These are phyloP conservation scores for Cladosporium sphaerospermum DNA, from an alignment of 2,329 filamentous ascomycete genomes.

Conservation along the genomic window DNA sequence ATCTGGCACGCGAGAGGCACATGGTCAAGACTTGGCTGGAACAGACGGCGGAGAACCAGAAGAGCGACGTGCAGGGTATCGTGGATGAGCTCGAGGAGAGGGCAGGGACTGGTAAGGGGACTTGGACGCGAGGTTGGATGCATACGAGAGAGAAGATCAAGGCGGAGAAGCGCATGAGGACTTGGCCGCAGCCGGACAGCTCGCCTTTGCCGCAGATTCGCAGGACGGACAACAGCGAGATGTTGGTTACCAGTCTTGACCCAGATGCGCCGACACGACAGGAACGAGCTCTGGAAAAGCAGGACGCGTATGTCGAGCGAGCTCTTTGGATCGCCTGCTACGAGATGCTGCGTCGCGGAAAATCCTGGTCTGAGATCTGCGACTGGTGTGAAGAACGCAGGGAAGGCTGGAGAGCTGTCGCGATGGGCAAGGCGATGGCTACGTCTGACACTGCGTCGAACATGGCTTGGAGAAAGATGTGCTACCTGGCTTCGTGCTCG, in stretches of 20 bases:
- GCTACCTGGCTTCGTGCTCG: constrained; percentile 62
- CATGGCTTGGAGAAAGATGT: constrained; percentile 64
- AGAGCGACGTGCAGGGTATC: constrained; percentile 67
- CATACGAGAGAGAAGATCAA: constrained; percentile 89
- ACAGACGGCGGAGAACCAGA: constrained; percentile 60
- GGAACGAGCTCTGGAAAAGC: constrained; percentile 64
- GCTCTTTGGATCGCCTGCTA: constrained; percentile 93
- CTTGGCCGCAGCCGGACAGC: constrained; percentile 41
- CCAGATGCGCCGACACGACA: constrained; percentile 85
- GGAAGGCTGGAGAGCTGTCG: constrained; percentile 83
- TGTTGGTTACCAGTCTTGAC: constrained; percentile 79
- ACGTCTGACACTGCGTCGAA: constrained; percentile 40
- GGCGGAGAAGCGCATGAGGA: constrained; percentile 72
- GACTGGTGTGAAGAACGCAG: constrained; percentile 83
- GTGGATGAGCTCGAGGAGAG: constrained; percentile 63
- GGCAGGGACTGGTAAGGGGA: constrained; percentile 65
- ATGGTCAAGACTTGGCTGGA: constrained; percentile 83
- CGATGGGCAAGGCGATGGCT: constrained; percentile 59
- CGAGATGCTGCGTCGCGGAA: constrained; percentile 84
- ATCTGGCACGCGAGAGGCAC: constrained; percentile 68
- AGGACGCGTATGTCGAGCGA: constrained; percentile 83
- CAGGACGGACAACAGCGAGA: constrained; percentile 49
- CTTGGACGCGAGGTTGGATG: constrained; percentile 84
- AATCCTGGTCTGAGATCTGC: constrained; percentile 63
- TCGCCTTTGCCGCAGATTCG: constrained; percentile 43